Percentiles rank a stretch among this genome's conserved stretches.
phyloP scores from a whole-genome alignment of 495 filamentous ascomycete species.

The Lichina pygmaea region DNA sequence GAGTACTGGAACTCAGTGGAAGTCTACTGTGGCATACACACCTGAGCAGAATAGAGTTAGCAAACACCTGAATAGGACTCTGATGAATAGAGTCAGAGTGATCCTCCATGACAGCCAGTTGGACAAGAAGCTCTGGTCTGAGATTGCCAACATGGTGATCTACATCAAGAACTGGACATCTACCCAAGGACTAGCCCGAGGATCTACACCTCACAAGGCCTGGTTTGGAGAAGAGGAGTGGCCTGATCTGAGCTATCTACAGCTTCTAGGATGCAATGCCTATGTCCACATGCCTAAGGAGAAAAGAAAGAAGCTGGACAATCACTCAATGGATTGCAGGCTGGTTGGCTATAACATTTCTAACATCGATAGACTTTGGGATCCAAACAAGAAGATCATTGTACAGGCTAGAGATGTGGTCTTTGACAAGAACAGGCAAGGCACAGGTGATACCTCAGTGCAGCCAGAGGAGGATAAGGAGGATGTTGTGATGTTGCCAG shows the following conservation, averaged over 20 bases:
- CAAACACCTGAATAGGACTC: not conserved
- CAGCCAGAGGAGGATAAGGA: no score
- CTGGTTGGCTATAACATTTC: not conserved
- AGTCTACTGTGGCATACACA: constrained; percentile 1
- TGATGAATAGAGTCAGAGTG: not conserved
- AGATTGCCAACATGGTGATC: not conserved
- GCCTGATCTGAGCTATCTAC: constrained; percentile 1
- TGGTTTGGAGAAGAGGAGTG: constrained; percentile 4
- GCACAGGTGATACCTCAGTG: no score
- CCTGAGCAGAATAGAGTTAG: constrained; percentile 1
- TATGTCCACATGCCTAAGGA: not conserved
- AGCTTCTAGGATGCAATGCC: constrained; percentile 1
- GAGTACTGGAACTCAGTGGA: not conserved
- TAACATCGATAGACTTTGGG: not conserved
- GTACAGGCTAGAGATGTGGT: not conserved
- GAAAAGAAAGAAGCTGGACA: not conserved
- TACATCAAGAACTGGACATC: constrained; percentile 1
- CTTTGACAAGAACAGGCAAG: not conserved
- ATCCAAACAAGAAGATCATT: not conserved
- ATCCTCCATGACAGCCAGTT: not conserved
- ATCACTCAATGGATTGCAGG: not conserved
- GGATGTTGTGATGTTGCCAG: no score
- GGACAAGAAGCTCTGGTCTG: not conserved
- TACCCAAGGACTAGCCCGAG: not conserved
- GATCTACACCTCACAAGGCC: constrained; percentile 2